Base-by-base conservation (phyloP, 306 rosid species). In the Alnus glutinosa region DNA sequence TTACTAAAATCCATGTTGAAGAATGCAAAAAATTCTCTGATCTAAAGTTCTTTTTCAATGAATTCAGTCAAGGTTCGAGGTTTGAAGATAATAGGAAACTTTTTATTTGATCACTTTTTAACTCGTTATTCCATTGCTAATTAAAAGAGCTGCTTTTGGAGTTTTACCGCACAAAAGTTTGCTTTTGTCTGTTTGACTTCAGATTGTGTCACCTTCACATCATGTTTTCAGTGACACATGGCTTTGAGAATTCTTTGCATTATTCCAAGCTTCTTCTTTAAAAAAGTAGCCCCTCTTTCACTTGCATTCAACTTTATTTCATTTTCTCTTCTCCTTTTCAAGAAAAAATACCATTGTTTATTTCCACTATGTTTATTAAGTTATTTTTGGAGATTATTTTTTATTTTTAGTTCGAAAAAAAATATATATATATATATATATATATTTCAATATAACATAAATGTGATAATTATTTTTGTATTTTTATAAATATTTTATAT, bases 241-340 rank as follows among this genome's bases (percentile, higher is more conserved):
- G 68, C 80, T 76, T n/a, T 51, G 16, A 10, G 67, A 70, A 28
- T 70, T 84, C 54, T 67, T 62, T 84, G 64, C 83, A 62, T 42
- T 75, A 68, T 88, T 81, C 89, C 83, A 72, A 83, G 78, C 88
- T 83, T 90, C 81, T 30, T 8, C 77, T 12, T 71, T 68, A 78
- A 81, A 86, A 78, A 52, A 84, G 87, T 64, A 67, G 80, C 69
- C 51, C 6, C 57, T 30, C 1, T 46, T 75, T 71, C 86, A 73
- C 57, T 47, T 36, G 80, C 74, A 44, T 85, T 82, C 80, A 52
- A 78, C 85, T 87, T 87, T 82, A 74, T 78, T 47, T 66, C 75
- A 73, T 74, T 67, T 67, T 85, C 55, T 55, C 66, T 74, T 84
- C 80, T 71, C 74, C 32, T 85, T 67, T 63, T 15, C 5, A 42